Evolutionary conservation across 2,329 filamentous ascomycete genomes (phyloP).

Genomic region (Colletotrichum sp.): DNA sequence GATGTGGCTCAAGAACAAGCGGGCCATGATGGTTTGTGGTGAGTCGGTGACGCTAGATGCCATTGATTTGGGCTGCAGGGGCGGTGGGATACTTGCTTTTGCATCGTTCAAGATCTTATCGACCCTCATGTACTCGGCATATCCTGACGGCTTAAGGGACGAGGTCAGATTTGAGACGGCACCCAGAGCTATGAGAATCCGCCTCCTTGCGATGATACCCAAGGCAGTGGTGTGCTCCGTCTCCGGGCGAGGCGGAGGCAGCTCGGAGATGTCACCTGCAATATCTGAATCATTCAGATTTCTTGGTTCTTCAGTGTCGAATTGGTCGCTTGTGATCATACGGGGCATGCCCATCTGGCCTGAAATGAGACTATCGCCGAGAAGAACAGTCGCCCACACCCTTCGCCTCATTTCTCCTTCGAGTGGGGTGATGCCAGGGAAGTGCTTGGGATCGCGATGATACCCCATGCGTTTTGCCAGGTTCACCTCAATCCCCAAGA

Average conservation of each 20-base stretch:
- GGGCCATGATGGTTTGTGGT: conserved; percentile 28
- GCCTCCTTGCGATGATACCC: conserved; percentile 24
- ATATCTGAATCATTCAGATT: conserved; percentile 52
- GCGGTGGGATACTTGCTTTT: conserved; percentile 24
- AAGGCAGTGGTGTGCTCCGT: conserved; percentile 31
- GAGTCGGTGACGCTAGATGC: conserved; percentile 27
- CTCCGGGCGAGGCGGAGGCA: conserved; percentile 41
- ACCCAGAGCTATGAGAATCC: conserved; percentile 25
- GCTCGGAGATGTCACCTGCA: conserved; percentile 29
- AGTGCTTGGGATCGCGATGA: conserved; percentile 49
- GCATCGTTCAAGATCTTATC: conserved; percentile 29
- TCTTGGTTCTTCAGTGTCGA: conserved; percentile 45
- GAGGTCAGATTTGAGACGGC: conserved; percentile 27
- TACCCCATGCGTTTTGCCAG: conserved; percentile 45
- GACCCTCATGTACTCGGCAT: conserved; percentile 24
- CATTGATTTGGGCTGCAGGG: conserved; percentile 24
- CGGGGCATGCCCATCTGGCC: conserved; percentile 51
- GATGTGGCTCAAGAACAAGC: conserved; percentile 31
- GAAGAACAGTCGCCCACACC: conserved; percentile 44
- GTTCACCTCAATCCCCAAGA: conserved; percentile 37
- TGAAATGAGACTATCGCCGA: conserved; percentile 47
- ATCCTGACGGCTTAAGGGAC: conserved; percentile 12
- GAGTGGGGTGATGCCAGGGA: conserved; percentile 42
- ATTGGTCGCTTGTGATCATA: conserved; percentile 42
- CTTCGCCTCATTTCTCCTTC: conserved; percentile 51